phyloP scores from a whole-genome alignment of 768 basidiomycete species.

The Tulasnella sp. region DNA sequence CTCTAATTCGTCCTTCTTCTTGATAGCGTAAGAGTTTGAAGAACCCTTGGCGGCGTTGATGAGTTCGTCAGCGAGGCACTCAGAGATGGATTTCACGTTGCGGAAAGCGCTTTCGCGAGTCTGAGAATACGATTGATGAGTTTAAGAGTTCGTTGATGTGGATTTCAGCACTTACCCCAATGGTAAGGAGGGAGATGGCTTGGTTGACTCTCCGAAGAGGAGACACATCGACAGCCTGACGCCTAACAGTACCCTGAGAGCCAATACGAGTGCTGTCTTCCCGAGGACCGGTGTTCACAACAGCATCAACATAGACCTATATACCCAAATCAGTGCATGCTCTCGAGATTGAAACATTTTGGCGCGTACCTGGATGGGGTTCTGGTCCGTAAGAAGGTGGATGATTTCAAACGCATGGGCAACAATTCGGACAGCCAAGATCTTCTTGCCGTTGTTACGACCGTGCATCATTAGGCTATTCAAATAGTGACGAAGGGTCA shows the following conservation, averaged over 20 bases:
- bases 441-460: conserved; percentile 99
- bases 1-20: conserved; percentile 99
- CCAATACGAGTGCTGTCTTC: conserved; percentile 99
- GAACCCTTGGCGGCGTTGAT: conserved; percentile 99
- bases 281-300: conserved; percentile 98
- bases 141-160: neutral
- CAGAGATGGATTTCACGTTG: conserved; percentile 98
- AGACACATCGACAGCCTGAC: conserved; percentile 99
- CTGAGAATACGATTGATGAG: conserved; percentile 31
- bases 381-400: conserved; percentile 99
- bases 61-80: conserved; percentile 97
- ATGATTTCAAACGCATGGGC: conserved; percentile 99
- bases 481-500: neutral
- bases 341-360: neutral
- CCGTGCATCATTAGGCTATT: conserved; percentile 99
- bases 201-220: conserved; percentile 98
- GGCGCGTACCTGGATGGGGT: conserved; percentile 83
- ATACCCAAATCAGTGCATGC: neutral
- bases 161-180: conserved; percentile 56
- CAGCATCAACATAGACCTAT: conserved; percentile 90
- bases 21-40: conserved; percentile 99
- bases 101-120: conserved; percentile 99
- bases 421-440: conserved; percentile 97
- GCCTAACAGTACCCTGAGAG: conserved; percentile 98
- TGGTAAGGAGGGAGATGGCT: conserved; percentile 86